Base-by-base conservation (phyloP, 495 filamentous ascomycete species). In the Eremomyces bilateralis region DNA sequence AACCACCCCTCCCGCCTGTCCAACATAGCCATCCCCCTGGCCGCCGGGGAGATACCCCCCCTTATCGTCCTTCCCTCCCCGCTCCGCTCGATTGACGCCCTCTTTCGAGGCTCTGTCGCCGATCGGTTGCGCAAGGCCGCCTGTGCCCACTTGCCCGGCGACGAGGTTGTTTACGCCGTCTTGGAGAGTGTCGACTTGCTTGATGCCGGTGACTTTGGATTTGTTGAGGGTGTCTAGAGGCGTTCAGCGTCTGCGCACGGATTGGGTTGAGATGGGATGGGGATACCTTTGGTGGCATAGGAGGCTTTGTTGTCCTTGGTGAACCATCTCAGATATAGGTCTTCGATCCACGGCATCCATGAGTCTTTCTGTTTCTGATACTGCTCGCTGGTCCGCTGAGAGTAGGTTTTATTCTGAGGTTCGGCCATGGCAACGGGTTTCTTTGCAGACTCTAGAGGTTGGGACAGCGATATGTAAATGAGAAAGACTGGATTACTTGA, bases 341-440 rank as follows among this genome's bases (percentile, higher is more conserved):
- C 75, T 43, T 80, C 75, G 22, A 78, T 59, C 72, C 74, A 80
- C 3, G 75, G 73, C 53, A 76, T 65, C 75, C 73, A 79, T 34
- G 58, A 61, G 43, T 78, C 69, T 47, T 79, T 78, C 17, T 32
- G 30, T 16, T 28, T 8, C 8, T 28, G 8, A 28, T 28, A 28
- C 24, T 28, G 24, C 24, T 28, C 13, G 8, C 13, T 28, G 24
- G 24, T 28, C 24, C 24, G 13, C 24, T 28, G n/a, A n/a, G n/a
- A n/a, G n/a, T n/a, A n/a, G n/a, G n/a, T n/a, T n/a, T n/a, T n/a
- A n/a, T n/a, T n/a, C n/a, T n/a, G n/a, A n/a, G n/a, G n/a, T n/a
- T n/a, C n/a, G n/a, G n/a, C n/a, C n/a, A n/a, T n/a, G n/a, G n/a
- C n/a, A n/a, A n/a, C n/a, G n/a, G n/a, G n/a, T n/a, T n/a, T n/a